Base-by-base conservation (phyloP, 768 basidiomycete genomes). In the Amyloporia xantha region DNA sequence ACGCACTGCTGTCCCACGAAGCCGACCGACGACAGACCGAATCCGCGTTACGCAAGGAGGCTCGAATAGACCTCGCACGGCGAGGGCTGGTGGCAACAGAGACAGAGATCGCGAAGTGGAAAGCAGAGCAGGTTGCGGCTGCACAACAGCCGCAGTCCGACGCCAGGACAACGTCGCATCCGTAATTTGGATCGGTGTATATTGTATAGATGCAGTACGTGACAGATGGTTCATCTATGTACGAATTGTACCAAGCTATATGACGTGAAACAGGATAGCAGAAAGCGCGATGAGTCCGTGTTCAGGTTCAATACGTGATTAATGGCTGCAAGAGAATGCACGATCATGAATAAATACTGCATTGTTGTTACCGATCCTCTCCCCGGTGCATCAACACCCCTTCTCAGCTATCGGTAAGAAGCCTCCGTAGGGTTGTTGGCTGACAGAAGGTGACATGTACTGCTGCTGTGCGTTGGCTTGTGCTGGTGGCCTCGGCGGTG, bases 81-180 rank as follows among this genome's bases (percentile, higher is more conserved):
- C 78, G 78, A 51, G 91, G 91, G 21, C 69, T 86, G 38, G 76
- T 93, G 46, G 79, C 81, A 2, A 91, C 90, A 5, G 91, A 94
- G 65, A 80, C 85, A 7, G 89, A 86, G 53, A 92, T 93, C 26
- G 72, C 79, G 26, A 81, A 79, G 62, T 94, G 91, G 91, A 84
- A 77, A 61, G 76, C 70, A 48, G 69, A 73, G 55, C 67, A 48
- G 0, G 11, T 49, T 26, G 19, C 43, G 39, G 23, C 49, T 36
- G 33, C 33, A 15, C 40, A 33, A 23, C 21, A 27, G 5, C n/a
- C 7, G 7, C 30, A 33, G 30, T 33, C 42, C 28, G n/a, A 30
- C 47, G 27, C 24, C 27, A 11, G 38, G 13, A 15, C 30, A 7
- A 33, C 30, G 30, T 33, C 30, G 15, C 15, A 33, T 7, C 30